phyloP scores from a whole-genome alignment of 495 filamentous ascomycete species.

The Talaromyces wortmannii region DNA sequence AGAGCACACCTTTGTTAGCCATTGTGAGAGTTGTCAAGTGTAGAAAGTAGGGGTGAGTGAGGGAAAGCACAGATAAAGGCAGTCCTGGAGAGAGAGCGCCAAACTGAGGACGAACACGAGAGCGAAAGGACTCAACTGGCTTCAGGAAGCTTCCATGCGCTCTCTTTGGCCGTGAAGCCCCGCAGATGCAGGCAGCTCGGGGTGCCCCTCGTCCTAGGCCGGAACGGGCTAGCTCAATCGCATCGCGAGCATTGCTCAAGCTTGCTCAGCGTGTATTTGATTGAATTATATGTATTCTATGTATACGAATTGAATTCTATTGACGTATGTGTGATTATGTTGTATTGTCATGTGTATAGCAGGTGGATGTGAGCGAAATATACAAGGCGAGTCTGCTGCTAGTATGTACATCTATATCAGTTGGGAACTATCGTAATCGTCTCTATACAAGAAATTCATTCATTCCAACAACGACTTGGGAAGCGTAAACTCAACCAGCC shows the following conservation, averaged over 20 bases:
- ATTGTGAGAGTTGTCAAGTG: background rate
- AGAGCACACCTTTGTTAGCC: slow-evolving; percentile 1
- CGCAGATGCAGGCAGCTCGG: background rate
- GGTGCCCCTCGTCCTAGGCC: background rate
- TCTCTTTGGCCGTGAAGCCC: background rate
- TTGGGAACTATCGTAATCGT: too few species aligned
- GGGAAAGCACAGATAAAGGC: too few species aligned
- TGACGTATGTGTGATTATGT: too few species aligned
- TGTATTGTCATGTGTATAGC: too few species aligned
- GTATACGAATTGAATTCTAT: too few species aligned
- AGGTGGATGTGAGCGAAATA: background rate
- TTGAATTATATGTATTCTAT: too few species aligned
- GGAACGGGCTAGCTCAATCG: background rate
- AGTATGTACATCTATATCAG: background rate
- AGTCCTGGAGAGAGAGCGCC: too few species aligned
- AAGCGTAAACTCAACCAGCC: slow-evolving; percentile 28
- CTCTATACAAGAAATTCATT: slow-evolving; percentile 4
- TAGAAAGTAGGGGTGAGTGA: background rate
- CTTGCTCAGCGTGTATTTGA: too few species aligned
- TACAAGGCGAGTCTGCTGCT: background rate
- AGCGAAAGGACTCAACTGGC: slow-evolving; percentile 4
- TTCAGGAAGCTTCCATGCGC: slow-evolving; percentile 42
- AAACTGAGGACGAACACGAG: background rate
- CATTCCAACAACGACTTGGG: slow-evolving; percentile 35
- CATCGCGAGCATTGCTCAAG: too few species aligned